These are phyloP conservation scores for Phascolomyces articulosus DNA, from an alignment of 371 early-diverging fungal species.

Conservation along the genomic window DNA sequence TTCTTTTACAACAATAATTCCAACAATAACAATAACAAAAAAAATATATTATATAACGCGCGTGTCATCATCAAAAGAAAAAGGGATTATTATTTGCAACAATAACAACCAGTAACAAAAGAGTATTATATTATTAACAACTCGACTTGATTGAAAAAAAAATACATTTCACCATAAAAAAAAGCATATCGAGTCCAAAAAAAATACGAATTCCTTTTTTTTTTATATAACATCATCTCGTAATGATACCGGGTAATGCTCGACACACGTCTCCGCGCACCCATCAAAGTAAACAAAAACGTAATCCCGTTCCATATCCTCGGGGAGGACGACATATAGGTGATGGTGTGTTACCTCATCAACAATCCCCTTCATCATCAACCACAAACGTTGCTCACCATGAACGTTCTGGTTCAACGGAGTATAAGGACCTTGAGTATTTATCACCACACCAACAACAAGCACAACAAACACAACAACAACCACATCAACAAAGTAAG, in stretches of 20 bases:
- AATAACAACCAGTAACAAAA: too few species aligned
- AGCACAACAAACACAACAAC: background rate
- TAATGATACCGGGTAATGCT: constrained; percentile 13
- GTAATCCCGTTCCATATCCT: constrained; percentile 20
- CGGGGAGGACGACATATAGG: constrained; percentile 23
- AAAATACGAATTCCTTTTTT: too few species aligned
- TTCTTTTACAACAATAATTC: too few species aligned
- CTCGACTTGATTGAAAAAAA: too few species aligned
- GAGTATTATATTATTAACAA: too few species aligned
- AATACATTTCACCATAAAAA: too few species aligned
- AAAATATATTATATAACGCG: too few species aligned
- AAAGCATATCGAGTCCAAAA: background rate
- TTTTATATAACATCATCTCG: constrained; percentile 12
- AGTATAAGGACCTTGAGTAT: background rate
- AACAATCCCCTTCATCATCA: background rate
- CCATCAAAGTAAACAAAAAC: constrained; percentile 8
- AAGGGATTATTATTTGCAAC: too few species aligned
- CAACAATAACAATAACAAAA: too few species aligned
- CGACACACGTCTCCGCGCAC: constrained; percentile 4
- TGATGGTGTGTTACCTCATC: constrained; percentile 1
- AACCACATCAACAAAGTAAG: background rate
- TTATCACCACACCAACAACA: background rate
- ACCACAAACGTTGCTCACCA: background rate
- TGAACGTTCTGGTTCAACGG: constrained; percentile 9
- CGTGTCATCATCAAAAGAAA: too few species aligned